Evolutionary conservation across 495 filamentous ascomycete genomes (phyloP).

Genomic region (Chlorociboria aeruginascens): DNA sequence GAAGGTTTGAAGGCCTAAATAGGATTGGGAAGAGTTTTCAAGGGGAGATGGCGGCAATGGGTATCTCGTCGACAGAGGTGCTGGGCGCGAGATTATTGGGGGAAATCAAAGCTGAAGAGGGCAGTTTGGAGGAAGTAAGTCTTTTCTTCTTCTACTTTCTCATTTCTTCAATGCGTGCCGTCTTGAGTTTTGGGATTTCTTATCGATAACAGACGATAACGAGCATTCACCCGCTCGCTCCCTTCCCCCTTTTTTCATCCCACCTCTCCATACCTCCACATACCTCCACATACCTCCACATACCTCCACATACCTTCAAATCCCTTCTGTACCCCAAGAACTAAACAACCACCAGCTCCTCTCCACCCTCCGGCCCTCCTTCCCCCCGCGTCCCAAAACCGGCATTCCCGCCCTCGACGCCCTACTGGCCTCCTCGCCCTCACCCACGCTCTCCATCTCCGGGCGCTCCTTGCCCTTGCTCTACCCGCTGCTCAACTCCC

Average conservation of each 20-base stretch:
- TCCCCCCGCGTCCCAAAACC: slow-evolving; percentile 6
- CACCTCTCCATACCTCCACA: slow-evolving; percentile 5
- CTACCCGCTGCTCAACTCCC: slow-evolving; percentile 25
- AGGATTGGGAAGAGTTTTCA: background rate
- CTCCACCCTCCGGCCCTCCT: too few species aligned
- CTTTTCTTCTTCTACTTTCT: background rate
- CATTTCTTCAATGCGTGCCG: background rate
- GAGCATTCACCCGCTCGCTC: background rate
- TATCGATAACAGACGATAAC: slow-evolving; percentile 6
- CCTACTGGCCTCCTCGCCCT: slow-evolving; percentile 17
- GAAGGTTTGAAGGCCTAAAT: background rate
- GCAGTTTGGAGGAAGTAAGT: slow-evolving; percentile 54
- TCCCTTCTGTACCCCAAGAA: too few species aligned
- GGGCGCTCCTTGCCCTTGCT: slow-evolving; percentile 55
- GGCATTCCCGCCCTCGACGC: slow-evolving; percentile 30
- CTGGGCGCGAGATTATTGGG: slow-evolving; percentile 51
- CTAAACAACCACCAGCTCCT: too few species aligned
- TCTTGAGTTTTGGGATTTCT: slow-evolving; percentile 22
- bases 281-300: slow-evolving; percentile 35
- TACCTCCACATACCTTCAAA: slow-evolving; percentile 13
- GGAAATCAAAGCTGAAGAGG: slow-evolving; percentile 45
- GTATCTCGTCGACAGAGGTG: slow-evolving; percentile 25
- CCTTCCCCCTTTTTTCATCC: background rate
- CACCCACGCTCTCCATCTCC: slow-evolving; percentile 28
- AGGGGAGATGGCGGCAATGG: slow-evolving; percentile 9